Base-by-base conservation (phyloP, 306 rosid genomes). In the Pyrus communis region DNA sequence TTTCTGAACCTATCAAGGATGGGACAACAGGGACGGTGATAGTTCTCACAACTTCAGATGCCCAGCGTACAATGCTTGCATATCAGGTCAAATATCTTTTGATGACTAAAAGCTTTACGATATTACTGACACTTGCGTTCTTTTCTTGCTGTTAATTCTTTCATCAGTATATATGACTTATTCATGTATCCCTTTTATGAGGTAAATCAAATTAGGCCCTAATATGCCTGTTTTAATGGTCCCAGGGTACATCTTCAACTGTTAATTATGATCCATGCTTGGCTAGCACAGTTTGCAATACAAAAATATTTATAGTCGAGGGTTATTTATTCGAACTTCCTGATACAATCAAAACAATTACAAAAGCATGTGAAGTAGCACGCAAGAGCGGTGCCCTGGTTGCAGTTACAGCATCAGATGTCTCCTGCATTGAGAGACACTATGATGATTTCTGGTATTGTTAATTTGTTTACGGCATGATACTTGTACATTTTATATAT, bases 1-100 rank as follows among this genome's bases (percentile, higher is more conserved):
- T 95, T 70, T 95, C 97, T 14, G 73, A 68, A 1, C 96, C 97
- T 38, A 88, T 92, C 78, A 79, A 82, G 80, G 97, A 92, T 73
- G 98, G 93, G 71, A 92, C 97, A 55, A 95, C 98, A 9, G 97
- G 97, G 79, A 95, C 97, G 4, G 97, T 95, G 55, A 92, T 95
- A 76, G 98, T 95, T 82, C 98, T 95, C 78, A 92, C 98, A 11
- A 92, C 97, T 68, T 91, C 97, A 43, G 97, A 95, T 87, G 98
- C 98, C 54, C 98, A 95, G 28, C 97, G 97, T 62, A 92, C 99
- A 61, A 92, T 92, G 99, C 91, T 95, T 69, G 88, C 99, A 31
- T 95, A 92, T 87, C 97, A 95, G 98, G 99, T 90, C 17, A 67
- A 35, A 52, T 79, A 38, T 63, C 23, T 17, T 63, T 31, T 17